A percentile compares a stretch with the other conserved stretches of the same genome.
Evolutionary conservation across 1,139 yeast species (phyloP).

Genomic region (Scheffersomyces lignicola): DNA sequence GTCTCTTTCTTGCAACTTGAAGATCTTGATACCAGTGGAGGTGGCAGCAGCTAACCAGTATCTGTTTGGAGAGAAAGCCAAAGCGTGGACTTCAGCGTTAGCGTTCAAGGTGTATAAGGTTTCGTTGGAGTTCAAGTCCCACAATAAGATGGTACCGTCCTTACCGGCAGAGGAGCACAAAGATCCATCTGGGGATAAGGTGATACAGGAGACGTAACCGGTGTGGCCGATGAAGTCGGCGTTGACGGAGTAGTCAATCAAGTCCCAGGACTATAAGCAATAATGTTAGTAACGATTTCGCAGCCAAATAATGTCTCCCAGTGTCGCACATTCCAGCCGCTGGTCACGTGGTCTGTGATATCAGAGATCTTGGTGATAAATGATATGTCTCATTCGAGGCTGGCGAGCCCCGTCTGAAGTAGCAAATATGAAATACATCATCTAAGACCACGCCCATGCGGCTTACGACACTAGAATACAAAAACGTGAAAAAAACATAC

Average conservation of each 20-base stretch:
- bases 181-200: constrained; percentile 99
- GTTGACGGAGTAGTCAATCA: constrained; percentile 78
- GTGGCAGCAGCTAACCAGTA: constrained; percentile 99
- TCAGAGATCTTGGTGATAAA: constrained; percentile 99
- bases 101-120: constrained; percentile 94
- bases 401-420: constrained; percentile 82
- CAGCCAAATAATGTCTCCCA: constrained; percentile 13
- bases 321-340: too few relatives aligned
- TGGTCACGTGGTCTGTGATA: constrained; percentile 16
- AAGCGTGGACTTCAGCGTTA: constrained; percentile 96
- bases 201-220: constrained; percentile 96
- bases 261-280: constrained; percentile 88
- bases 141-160: constrained; percentile 98
- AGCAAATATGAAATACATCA: constrained; percentile 4
- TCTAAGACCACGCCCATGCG: background rate
- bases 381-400: constrained; percentile 91
- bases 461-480: background rate
- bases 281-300: constrained; percentile 28
- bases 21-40: constrained; percentile 95
- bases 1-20: constrained; percentile 94
- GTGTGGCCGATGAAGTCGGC: constrained; percentile 99
- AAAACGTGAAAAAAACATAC: constrained; percentile 58
- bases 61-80: constrained; percentile 99
- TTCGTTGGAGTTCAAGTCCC: constrained; percentile 92
- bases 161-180: constrained; percentile 99